These are phyloP conservation scores for Corylus avellana DNA, from an alignment of 306 rosid genomes.

Conservation along the genomic window DNA sequence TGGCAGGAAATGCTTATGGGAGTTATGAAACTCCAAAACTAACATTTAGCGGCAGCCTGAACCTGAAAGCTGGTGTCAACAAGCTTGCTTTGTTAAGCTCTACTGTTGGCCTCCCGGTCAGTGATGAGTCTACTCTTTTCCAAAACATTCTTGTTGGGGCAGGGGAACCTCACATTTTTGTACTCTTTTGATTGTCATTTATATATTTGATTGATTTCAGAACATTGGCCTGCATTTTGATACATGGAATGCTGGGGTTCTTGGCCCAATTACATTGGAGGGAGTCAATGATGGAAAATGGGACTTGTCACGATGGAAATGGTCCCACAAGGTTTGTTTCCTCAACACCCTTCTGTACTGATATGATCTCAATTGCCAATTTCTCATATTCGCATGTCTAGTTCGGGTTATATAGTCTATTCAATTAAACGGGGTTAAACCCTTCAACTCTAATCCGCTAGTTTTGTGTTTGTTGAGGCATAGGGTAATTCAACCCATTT, in stretches of 20 bases:
- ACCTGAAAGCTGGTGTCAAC: conserved; percentile 69
- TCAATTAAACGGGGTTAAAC: no score
- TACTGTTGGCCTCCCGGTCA: conserved; percentile 86
- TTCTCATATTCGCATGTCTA: not conserved
- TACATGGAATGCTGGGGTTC: conserved; percentile 85
- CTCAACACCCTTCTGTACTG: not conserved
- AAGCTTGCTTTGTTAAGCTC: conserved; percentile 82
- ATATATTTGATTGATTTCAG: conserved; percentile 42
- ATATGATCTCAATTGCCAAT: conserved; percentile 4
- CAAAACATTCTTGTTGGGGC: not conserved
- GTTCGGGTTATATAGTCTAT: no score
- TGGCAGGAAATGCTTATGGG: conserved; percentile 69
- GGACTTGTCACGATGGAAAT: conserved; percentile 77
- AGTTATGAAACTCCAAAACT: conserved; percentile 51
- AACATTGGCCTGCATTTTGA: conserved; percentile 82
- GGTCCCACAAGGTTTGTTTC: conserved; percentile 88
- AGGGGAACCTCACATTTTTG: no score
- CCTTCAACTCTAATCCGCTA: no score
- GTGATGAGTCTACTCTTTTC: conserved; percentile 29
- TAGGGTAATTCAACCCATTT: no score
- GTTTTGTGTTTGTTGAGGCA: no score
- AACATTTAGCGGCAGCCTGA: conserved; percentile 58
- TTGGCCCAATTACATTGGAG: conserved; percentile 78
- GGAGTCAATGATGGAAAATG: conserved; percentile 85
- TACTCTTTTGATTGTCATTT: no score